Evolutionary conservation across 78 protist genomes (phyloP).

Genomic region (Bodo saltans): DNA sequence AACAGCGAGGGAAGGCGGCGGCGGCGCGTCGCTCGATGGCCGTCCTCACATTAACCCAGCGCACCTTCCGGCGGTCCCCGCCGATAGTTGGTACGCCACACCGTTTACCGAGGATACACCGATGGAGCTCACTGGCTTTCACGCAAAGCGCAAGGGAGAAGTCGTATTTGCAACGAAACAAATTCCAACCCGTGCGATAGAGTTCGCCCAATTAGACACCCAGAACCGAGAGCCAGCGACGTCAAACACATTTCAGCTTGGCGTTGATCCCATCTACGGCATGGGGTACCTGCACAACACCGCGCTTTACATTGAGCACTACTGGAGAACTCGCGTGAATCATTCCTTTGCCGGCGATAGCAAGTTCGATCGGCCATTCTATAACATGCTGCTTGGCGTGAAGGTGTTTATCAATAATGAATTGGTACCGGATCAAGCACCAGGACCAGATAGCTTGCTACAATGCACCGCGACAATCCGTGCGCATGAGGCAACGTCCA

Average conservation of each 20-base stretch:
- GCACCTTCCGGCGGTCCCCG: slow-evolving; percentile 3
- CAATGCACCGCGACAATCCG: neutral
- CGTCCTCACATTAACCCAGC: no score
- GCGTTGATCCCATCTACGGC: neutral
- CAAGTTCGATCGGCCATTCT: neutral
- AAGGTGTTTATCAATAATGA: neutral
- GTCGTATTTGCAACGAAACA: neutral
- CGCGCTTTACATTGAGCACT: neutral
- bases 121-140: neutral
- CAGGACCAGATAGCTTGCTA: neutral
- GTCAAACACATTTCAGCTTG: neutral
- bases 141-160: neutral
- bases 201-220: no score
- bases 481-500: neutral
- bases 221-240: neutral
- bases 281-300: neutral
- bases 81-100: neutral
- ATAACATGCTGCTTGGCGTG: neutral
- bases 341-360: no score
- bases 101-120: neutral
- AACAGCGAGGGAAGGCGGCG: no score
- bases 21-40: no score
- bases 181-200: no score
- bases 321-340: neutral
- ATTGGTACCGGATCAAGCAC: neutral